phyloP scores from a whole-genome alignment of 1,139 yeast species.

The Sugiyamaella paludigena region DNA sequence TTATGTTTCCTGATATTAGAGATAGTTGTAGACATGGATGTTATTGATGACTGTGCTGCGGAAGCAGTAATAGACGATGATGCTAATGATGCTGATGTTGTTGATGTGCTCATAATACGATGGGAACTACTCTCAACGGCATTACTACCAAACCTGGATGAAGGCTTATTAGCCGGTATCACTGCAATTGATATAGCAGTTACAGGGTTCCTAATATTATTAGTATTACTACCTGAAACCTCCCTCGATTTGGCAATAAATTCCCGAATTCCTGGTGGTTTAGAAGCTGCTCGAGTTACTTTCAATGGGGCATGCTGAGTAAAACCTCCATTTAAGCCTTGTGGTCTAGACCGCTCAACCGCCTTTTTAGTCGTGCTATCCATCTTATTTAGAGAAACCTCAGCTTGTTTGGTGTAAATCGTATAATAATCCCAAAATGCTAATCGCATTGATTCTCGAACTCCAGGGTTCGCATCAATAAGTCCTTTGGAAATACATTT shows the following conservation, averaged over 20 bases:
- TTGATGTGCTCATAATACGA: too few relatives aligned
- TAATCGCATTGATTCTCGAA: slow-evolving; percentile 70
- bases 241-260: slow-evolving; percentile 23
- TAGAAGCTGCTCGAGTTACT: slow-evolving; percentile 15
- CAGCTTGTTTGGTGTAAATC: slow-evolving; percentile 45
- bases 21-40: too few relatives aligned
- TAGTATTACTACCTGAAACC: not conserved
- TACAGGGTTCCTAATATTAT: not conserved
- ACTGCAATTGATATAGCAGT: not conserved
- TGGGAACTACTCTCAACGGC: too few relatives aligned
- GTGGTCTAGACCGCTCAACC: slow-evolving; percentile 49
- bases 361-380: slow-evolving; percentile 54
- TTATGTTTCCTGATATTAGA: too few relatives aligned
- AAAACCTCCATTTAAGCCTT: not conserved
- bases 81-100: too few relatives aligned
- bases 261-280: slow-evolving; percentile 22
- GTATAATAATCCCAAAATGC: slow-evolving; percentile 70
- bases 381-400: slow-evolving; percentile 41
- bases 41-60: too few relatives aligned
- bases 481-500: slow-evolving; percentile 60
- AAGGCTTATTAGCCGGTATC: not conserved
- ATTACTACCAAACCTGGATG: too few relatives aligned
- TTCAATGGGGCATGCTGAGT: slow-evolving; percentile 8
- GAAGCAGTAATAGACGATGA: too few relatives aligned
- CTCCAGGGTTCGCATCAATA: slow-evolving; percentile 77